A percentile compares a stretch with the other conserved stretches of the same genome.
Conservation (phyloP, 2,329 filamentous ascomycete species). For the Ophiocordyceps polyrhachis-furcata region DNA sequence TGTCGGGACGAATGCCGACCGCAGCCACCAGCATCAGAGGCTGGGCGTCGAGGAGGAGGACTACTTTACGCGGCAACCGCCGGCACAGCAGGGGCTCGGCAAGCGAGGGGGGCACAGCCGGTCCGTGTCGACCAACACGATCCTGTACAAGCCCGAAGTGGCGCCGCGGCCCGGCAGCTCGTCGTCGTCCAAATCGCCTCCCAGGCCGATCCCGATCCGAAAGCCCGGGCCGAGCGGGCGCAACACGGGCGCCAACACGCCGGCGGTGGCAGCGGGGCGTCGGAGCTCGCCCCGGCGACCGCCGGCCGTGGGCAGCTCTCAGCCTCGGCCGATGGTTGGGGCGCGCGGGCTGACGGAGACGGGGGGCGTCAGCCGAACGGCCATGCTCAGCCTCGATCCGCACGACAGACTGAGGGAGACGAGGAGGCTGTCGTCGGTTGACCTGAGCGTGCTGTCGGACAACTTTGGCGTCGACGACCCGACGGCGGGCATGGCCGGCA, state of each 20-base stretch:
- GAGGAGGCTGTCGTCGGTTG: slow-evolving; percentile 41
- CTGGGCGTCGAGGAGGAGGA: slow-evolving; percentile 19
- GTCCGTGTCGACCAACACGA: slow-evolving; percentile 65
- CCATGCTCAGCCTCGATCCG: slow-evolving; percentile 32
- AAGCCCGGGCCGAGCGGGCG: slow-evolving; percentile 20
- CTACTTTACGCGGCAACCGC: slow-evolving; percentile 35
- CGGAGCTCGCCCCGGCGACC: slow-evolving; percentile 28
- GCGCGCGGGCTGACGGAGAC: slow-evolving; percentile 17
- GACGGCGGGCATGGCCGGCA: slow-evolving; percentile 47
- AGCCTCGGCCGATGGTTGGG: slow-evolving; percentile 38
- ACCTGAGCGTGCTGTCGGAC: slow-evolving; percentile 58
- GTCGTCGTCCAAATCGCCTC: slow-evolving; percentile 25
- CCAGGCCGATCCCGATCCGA: slow-evolving; percentile 11
- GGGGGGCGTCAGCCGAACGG: slow-evolving; percentile 20
- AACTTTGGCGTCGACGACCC: slow-evolving; percentile 39
- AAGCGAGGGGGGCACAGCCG: slow-evolving; percentile 40
- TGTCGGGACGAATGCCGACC: slow-evolving; percentile 22
- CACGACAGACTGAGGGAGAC: slow-evolving; percentile 17
- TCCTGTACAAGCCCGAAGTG: slow-evolving; percentile 58
- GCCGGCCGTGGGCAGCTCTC: slow-evolving; percentile 24
- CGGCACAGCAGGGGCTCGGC: slow-evolving; percentile 19
- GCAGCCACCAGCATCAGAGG: slow-evolving; percentile 12
- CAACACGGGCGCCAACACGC: slow-evolving; percentile 11
- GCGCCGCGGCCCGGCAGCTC: slow-evolving; percentile 17
- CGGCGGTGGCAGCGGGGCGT: slow-evolving; percentile 15